phyloP scores from a whole-genome alignment of 371 early-diverging fungal genomes.

The Cladochytrium tenue region DNA sequence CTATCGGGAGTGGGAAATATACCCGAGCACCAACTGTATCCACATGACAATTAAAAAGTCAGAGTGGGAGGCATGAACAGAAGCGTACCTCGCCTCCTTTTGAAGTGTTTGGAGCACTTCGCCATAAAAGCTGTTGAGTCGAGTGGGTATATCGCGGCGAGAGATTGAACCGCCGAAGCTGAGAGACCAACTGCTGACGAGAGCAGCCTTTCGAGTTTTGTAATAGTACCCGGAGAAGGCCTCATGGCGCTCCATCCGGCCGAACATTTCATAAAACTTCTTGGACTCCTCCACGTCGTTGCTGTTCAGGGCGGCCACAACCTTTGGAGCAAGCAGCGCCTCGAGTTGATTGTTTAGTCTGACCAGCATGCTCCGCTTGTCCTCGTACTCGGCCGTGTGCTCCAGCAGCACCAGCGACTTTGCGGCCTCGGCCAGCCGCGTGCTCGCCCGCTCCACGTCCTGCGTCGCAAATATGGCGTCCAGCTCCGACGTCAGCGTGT shows the following conservation, averaged over 20 bases:
- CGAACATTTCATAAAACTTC: slow-evolving; percentile 55
- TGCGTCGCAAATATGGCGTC: slow-evolving; percentile 58
- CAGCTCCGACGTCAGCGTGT: slow-evolving; percentile 68
- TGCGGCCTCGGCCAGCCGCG: slow-evolving; percentile 65
- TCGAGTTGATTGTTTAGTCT: slow-evolving; percentile 61
- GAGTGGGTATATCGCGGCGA: not conserved
- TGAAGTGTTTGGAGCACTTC: not conserved
- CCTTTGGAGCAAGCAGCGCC: slow-evolving; percentile 47
- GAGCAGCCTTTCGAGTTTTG: slow-evolving; percentile 43
- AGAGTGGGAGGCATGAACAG: too few relatives aligned
- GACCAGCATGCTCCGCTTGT: slow-evolving; percentile 51
- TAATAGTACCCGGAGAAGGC: slow-evolving; percentile 65
- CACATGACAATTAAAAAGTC: too few relatives aligned
- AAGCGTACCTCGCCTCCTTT: not conserved
- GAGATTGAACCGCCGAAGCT: not conserved
- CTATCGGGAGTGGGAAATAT: slow-evolving; percentile 40
- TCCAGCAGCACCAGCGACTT: slow-evolving; percentile 66
- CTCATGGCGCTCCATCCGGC: slow-evolving; percentile 56
- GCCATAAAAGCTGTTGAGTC: not conserved
- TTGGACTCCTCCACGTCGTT: slow-evolving; percentile 59
- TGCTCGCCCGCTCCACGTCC: slow-evolving; percentile 65
- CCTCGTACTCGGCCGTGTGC: slow-evolving; percentile 68
- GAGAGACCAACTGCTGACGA: not conserved
- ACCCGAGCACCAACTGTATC: not conserved
- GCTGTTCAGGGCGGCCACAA: slow-evolving; percentile 53